These are phyloP conservation scores for Zygotorulaspora mrakii DNA, from an alignment of 1,139 yeast genomes.

Conservation along the genomic window DNA sequence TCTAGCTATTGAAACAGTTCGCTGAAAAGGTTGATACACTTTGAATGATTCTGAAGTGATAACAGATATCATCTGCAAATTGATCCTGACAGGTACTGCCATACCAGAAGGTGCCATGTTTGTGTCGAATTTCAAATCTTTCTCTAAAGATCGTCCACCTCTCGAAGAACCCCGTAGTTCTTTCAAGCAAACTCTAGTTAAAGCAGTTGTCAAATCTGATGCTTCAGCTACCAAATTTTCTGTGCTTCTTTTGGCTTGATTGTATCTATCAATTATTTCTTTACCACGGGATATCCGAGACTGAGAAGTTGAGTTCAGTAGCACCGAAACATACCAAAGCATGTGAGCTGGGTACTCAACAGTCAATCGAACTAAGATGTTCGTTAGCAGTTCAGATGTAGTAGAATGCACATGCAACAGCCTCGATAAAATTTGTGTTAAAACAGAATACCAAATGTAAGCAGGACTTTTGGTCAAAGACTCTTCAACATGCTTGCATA, in stretches of 20 bases:
- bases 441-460: slow-evolving; percentile 76
- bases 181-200: slow-evolving; percentile 34
- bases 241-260: slow-evolving; percentile 16
- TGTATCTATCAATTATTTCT: slow-evolving; percentile 39
- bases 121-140: slow-evolving; percentile 47
- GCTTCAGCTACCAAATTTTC: slow-evolving; percentile 22
- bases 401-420: slow-evolving; percentile 59
- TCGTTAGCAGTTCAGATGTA: slow-evolving; percentile 54
- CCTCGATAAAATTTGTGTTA: slow-evolving; percentile 83
- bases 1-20: slow-evolving; percentile 55
- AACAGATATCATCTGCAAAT: slow-evolving; percentile 67
- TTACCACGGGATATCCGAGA: slow-evolving; percentile 55
- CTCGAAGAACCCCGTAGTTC: slow-evolving; percentile 31
- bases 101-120: slow-evolving; percentile 57
- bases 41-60: slow-evolving; percentile 44
- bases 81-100: slow-evolving; percentile 77
- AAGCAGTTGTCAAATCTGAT: slow-evolving; percentile 26
- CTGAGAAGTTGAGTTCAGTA: slow-evolving; percentile 61
- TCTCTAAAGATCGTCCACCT: slow-evolving; percentile 40
- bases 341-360: slow-evolving; percentile 74
- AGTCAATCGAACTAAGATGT: slow-evolving; percentile 55
- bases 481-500: slow-evolving; percentile 47
- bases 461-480: slow-evolving; percentile 50
- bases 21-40: slow-evolving; percentile 53
- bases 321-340: slow-evolving; percentile 80